Evolutionary conservation across 768 basidiomycete genomes (phyloP).

Genomic region (Termitomyces bulborhizus): DNA sequence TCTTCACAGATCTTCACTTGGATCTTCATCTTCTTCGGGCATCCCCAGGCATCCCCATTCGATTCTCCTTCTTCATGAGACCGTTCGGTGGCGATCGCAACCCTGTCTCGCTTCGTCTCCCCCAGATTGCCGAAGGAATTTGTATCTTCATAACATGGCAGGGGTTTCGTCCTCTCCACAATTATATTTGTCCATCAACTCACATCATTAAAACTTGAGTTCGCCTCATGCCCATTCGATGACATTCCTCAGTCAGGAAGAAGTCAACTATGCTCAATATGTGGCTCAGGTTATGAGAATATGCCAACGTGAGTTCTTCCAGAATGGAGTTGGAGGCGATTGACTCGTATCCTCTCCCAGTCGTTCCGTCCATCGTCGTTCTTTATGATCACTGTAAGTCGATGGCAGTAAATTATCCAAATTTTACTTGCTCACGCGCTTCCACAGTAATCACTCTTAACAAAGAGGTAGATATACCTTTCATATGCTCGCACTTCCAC

Average conservation of each 20-base stretch:
- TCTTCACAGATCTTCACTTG: too few species aligned
- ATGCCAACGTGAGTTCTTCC: conserved; percentile 16
- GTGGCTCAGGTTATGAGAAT: conserved; percentile 13
- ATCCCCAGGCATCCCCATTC: background rate
- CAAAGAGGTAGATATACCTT: conserved; percentile 15
- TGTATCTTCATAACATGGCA: background rate
- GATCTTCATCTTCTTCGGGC: background rate
- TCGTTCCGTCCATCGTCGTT: conserved; percentile 15
- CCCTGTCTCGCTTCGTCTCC: background rate
- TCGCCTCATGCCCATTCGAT: conserved; percentile 2
- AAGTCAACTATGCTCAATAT: background rate
- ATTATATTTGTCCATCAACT: background rate
- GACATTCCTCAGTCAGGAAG: background rate
- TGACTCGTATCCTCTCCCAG: conserved; percentile 2
- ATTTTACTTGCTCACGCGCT: background rate
- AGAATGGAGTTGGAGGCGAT: background rate
- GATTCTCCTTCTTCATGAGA: background rate
- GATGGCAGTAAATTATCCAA: background rate
- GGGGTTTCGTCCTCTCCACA: background rate
- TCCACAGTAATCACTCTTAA: conserved; percentile 22
- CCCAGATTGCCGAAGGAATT: background rate
- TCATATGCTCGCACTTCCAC: too few species aligned
- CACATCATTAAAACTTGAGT: background rate
- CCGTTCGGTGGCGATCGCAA: conserved; percentile 3
- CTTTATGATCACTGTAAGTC: conserved; percentile 21